Evolutionary conservation across 305 asterid species (phyloP).

Genomic region (Nicotiana rustica): DNA sequence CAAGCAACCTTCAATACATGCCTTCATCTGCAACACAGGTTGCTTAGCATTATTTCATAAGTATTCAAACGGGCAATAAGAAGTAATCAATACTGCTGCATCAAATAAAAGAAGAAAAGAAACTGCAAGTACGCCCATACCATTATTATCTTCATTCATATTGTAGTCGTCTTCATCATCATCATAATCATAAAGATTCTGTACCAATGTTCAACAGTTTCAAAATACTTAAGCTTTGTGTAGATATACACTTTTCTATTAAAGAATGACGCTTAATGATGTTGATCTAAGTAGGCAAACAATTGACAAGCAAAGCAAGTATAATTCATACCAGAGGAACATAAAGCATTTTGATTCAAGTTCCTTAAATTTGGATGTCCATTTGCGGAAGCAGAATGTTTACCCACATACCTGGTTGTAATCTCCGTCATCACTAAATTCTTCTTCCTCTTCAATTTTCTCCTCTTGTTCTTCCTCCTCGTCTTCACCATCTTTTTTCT

Average conservation of each 20-base stretch:
- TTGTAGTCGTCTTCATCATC: conserved; percentile 84
- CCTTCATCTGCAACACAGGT: conserved; percentile 42
- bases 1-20: conserved; percentile 25
- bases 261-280: not conserved
- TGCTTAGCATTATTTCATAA: not conserved
- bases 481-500: conserved; percentile 58
- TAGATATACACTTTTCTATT: not conserved
- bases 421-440: conserved; percentile 66
- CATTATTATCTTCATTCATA: conserved; percentile 60
- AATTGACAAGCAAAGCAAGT: conserved; percentile 1
- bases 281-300: not conserved
- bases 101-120: conserved; percentile 12
- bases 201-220: conserved; percentile 34
- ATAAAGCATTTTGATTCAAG: conserved; percentile 5
- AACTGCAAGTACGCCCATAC: conserved; percentile 41
- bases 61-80: not conserved
- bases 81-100: not conserved
- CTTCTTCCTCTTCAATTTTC: conserved; percentile 55
- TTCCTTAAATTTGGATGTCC: conserved; percentile 3
- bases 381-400: not conserved
- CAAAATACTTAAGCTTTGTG: conserved; percentile 34
- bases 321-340: not conserved
- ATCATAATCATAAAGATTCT: conserved; percentile 61
- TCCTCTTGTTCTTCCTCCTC: conserved; percentile 67
- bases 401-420: conserved; percentile 59